Evolutionary conservation across 208 protist genomes (phyloP).

Genomic region (Trypanosoma scelopori): DNA sequence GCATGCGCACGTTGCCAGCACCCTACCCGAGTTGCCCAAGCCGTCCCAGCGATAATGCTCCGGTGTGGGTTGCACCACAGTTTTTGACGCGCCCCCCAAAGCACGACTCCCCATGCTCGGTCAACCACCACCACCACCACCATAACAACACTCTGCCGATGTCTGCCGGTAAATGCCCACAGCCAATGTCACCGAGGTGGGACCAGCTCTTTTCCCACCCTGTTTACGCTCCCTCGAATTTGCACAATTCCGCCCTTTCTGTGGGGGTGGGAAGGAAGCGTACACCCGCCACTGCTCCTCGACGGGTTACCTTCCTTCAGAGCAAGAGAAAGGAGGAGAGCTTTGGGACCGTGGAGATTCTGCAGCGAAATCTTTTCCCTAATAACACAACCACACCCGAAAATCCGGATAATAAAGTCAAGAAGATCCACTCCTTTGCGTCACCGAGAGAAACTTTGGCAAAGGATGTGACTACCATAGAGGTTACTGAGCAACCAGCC

Average conservation of each 20-base stretch:
- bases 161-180: not conserved
- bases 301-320: slow-evolving; percentile 25
- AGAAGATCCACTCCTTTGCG: not conserved
- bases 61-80: not conserved
- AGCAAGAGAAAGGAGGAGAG: slow-evolving; percentile 7
- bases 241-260: not conserved
- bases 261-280: not conserved
- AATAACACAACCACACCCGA: slow-evolving; percentile 7
- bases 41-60: not conserved
- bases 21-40: not conserved
- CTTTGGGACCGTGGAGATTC: slow-evolving; percentile 4
- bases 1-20: not conserved
- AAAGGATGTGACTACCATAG: not conserved
- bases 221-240: not conserved
- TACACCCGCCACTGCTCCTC: slow-evolving; percentile 30
- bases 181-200: not conserved
- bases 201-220: slow-evolving; percentile 14
- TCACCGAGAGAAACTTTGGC: not conserved
- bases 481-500: slow-evolving; percentile 5
- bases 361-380: slow-evolving; percentile 23
- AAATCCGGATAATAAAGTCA: not conserved
- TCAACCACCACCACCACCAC: not conserved
- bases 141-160: not conserved
- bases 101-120: not conserved
- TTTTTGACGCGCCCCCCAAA: not conserved